A percentile compares a stretch with the other conserved stretches of the same genome.
Evolutionary conservation across 331 rosid species (phyloP).

Genomic region (Phaseolus coccineus): DNA sequence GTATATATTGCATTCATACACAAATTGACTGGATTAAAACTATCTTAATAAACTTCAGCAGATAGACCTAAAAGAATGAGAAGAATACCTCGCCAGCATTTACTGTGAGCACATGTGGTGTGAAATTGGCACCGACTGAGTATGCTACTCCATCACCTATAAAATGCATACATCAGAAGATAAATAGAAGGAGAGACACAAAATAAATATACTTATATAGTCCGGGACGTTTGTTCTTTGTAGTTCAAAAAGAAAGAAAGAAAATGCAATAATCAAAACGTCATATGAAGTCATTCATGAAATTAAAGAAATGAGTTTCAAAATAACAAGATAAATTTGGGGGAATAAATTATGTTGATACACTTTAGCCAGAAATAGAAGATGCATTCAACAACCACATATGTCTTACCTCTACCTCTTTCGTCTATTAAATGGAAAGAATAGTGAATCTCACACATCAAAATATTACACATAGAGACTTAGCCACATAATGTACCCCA

Average conservation of each 20-base stretch:
- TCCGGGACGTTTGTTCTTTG: background rate
- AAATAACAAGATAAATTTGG: background rate
- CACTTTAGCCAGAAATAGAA: background rate
- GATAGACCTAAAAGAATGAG: slow-evolving; percentile 34
- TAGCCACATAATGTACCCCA: background rate
- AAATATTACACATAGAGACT: background rate
- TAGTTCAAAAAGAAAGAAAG: background rate
- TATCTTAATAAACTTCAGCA: background rate
- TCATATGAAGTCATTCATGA: background rate
- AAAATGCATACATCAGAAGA: slow-evolving; percentile 36
- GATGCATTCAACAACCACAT: slow-evolving; percentile 20
- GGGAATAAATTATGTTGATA: background rate
- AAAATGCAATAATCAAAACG: background rate
- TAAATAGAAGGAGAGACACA: slow-evolving; percentile 5
- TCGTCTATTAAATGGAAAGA: slow-evolving; percentile 23
- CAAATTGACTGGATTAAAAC: slow-evolving; percentile 1
- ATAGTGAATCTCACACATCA: background rate
- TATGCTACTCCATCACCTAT: slow-evolving; percentile 84
- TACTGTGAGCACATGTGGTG: slow-evolving; percentile 87
- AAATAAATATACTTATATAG: background rate
- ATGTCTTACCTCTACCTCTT: slow-evolving; percentile 4
- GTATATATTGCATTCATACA: slow-evolving; percentile 28
- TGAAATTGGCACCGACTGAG: slow-evolving; percentile 91
- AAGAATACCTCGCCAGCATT: slow-evolving; percentile 93
- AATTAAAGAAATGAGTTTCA: slow-evolving; percentile 1